A percentile compares a stretch with the other conserved stretches of the same genome.
phyloP scores from a whole-genome alignment of 176 grass and related monocot genomes.

The barley (Hordeum vulgare) region MorexV3_pseudomolecules_assembly NC_058519.1:419669501-419670000 shows the following conservation, averaged over 20 bases:
- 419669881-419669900: background rate
- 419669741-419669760: background rate
- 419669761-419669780: slow-evolving; percentile 2
- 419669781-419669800: slow-evolving; percentile 8
- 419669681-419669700: background rate
- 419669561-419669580: slow-evolving; percentile 1
- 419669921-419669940: background rate
- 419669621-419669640: slow-evolving; percentile 42
- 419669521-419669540: slow-evolving; percentile 32
- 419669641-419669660: slow-evolving; percentile 12
- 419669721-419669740: background rate
- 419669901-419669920: background rate
- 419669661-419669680: slow-evolving; percentile 38
- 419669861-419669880: background rate
- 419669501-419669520: slow-evolving; percentile 52
- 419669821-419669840: background rate
- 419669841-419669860: background rate
- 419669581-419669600: slow-evolving; percentile 64
- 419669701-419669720: background rate
- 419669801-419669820: background rate
- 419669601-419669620: slow-evolving; percentile 56
- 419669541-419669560: background rate
- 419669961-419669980: background rate
- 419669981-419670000: background rate
- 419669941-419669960: background rate